Base-by-base conservation (phyloP, 1,284 basidiomycete genomes). In the Melampsora americana region DNA sequence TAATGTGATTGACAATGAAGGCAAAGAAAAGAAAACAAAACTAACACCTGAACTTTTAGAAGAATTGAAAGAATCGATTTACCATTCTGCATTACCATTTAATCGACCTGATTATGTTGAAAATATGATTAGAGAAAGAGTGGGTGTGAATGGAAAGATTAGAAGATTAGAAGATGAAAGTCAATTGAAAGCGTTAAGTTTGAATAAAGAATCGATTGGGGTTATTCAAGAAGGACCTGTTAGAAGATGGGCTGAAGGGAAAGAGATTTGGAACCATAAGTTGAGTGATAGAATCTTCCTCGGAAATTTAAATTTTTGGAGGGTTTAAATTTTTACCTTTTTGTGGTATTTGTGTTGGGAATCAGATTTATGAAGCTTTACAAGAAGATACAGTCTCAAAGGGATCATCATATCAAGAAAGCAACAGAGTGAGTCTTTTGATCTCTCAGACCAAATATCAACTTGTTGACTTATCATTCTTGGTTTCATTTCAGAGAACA, bases 51-150 rank as follows among this genome's bases (percentile, higher is more conserved):
- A 12, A 26, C 35, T 65, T 14, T 59, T 72, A 6, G 65, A 53
- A 18, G 68, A 79, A 46, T 72, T 80, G 18, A 75, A 79, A 26
- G 74, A 78, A 62, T 80, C 80, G n/a, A 80, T 80, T 62, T 80
- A 80, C 68, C 75, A 79, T 7, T 76, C 78, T 26, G 73, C 77
- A 7, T 71, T 79, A 50, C 80, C 80, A 32, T 75, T 78, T 70
- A 77, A 77, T 28, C 77, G 79, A 30, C 80, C 80, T 6, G 68
- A 73, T 0, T 81, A 77, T 70, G 84, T 85, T 39, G 77, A 80
- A 74, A 84, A 86, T 70, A 90, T 91, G 87, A 92, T 98, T 77
- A 88, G 95, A 44, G 94, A 98, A 83, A 88, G 95, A 14, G 89
- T 98, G 26, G 89, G 90, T 23, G 89, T 90, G 4, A 85, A 86